These are phyloP conservation scores for Waltergamsia citrina DNA, from an alignment of 2,329 filamentous ascomycete genomes.

Conservation along the genomic window DNA sequence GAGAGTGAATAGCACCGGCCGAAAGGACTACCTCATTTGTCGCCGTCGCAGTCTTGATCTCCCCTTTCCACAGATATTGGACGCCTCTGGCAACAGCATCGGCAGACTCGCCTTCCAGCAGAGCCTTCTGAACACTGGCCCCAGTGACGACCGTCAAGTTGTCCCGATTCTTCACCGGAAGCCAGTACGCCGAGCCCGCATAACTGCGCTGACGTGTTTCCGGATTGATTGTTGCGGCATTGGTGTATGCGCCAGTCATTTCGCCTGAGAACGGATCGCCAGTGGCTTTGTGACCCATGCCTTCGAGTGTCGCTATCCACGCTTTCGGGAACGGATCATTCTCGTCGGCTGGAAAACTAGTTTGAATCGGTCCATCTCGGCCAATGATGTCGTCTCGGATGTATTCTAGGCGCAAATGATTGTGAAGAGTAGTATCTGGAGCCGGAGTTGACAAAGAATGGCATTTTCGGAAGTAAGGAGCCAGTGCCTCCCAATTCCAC, in stretches of 20 bases:
- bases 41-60: slow-evolving; percentile 11
- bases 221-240: slow-evolving; percentile 13
- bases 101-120: slow-evolving; percentile 9
- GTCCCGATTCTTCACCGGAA: slow-evolving; percentile 3
- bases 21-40: slow-evolving; percentile 32
- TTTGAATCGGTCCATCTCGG: no score
- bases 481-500: slow-evolving; percentile 14
- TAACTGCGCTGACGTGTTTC: slow-evolving; percentile 14
- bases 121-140: slow-evolving; percentile 11
- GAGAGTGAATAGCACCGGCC: slow-evolving; percentile 29
- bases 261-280: slow-evolving; percentile 13
- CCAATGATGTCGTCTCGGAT: no score
- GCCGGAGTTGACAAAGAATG: no score
- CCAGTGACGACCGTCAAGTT: slow-evolving; percentile 16
- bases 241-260: slow-evolving; percentile 5
- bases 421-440: no score
- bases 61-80: slow-evolving; percentile 6
- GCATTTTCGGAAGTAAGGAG: slow-evolving; percentile 8
- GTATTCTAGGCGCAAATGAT: no score
- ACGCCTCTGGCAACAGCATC: slow-evolving; percentile 11
- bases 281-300: slow-evolving; percentile 8
- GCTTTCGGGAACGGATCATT: no score
- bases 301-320: slow-evolving; percentile 10
- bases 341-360: no score
- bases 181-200: slow-evolving; percentile 12